Conservation (phyloP, 495 filamentous ascomycete genomes). For the Aspergillus saccharolyticus region DNA sequence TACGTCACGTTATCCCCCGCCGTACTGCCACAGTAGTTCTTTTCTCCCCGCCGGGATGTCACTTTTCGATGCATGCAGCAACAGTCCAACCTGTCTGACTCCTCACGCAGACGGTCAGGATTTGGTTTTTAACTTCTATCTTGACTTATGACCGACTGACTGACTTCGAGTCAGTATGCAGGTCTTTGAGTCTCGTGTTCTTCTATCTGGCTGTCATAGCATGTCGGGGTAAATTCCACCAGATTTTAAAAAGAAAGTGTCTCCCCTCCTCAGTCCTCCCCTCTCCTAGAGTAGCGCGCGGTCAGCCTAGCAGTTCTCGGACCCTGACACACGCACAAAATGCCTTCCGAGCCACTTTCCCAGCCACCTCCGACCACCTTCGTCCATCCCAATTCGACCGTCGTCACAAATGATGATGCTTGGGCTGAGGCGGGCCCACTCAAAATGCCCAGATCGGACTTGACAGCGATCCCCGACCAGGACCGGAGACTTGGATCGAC, state of each 20-base stretch:
- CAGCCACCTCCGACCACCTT: slow-evolving; percentile 67
- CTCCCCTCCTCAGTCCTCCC: neutral
- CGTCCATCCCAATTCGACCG: slow-evolving; percentile 63
- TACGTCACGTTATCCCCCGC: slow-evolving; percentile 15
- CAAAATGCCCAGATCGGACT: slow-evolving; percentile 38
- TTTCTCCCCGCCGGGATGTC: slow-evolving; percentile 5
- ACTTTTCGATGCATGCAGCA: neutral
- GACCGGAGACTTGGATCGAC: slow-evolving; percentile 15
- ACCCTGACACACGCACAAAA: neutral
- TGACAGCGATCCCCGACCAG: slow-evolving; percentile 26
- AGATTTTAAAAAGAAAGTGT: neutral
- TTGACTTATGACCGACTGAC: neutral
- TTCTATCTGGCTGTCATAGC: neutral
- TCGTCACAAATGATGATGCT: neutral
- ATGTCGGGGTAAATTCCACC: neutral
- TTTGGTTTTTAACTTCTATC: neutral
- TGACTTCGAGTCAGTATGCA: neutral
- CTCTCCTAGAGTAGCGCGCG: neutral
- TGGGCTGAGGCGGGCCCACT: neutral
- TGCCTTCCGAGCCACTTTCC: slow-evolving; percentile 29
- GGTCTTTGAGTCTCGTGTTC: neutral
- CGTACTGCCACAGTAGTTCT: slow-evolving; percentile 6
- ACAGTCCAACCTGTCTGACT: neutral
- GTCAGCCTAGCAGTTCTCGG: neutral
- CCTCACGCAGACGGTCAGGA: neutral